Percentiles rank a stretch among this genome's conserved stretches.
Conservation (phyloP, 352 stramenopile species). For the Phytophthora capsici region DNA sequence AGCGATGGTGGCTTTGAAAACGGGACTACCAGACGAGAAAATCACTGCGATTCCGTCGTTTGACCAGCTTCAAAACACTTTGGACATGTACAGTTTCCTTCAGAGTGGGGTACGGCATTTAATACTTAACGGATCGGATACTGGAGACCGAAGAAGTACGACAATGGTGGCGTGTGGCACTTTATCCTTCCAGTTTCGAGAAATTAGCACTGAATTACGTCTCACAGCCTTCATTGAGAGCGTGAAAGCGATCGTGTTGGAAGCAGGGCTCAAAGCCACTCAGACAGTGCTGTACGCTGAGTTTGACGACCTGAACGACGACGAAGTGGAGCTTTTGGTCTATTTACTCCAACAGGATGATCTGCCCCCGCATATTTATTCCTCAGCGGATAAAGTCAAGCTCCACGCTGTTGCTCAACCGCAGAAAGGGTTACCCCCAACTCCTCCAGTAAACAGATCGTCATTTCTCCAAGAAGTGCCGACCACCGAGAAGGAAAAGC, state of each 20-base stretch:
- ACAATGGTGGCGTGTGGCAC: slow-evolving; percentile 59
- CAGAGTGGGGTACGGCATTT: slow-evolving; percentile 48
- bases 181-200: slow-evolving; percentile 62
- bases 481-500: background rate
- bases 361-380: slow-evolving; percentile 52
- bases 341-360: slow-evolving; percentile 55
- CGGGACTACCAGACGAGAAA: slow-evolving; percentile 35
- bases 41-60: slow-evolving; percentile 34
- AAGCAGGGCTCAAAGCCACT: slow-evolving; percentile 52
- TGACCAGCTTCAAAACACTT: slow-evolving; percentile 56
- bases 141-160: slow-evolving; percentile 45
- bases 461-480: slow-evolving; percentile 28
- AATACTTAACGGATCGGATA: slow-evolving; percentile 51
- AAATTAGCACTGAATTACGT: slow-evolving; percentile 42
- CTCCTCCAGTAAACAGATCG: slow-evolving; percentile 2
- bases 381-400: slow-evolving; percentile 54
- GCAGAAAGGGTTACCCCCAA: slow-evolving; percentile 3
- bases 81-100: slow-evolving; percentile 60
- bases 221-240: slow-evolving; percentile 47
- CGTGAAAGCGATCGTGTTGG: slow-evolving; percentile 56
- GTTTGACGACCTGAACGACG: slow-evolving; percentile 50
- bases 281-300: slow-evolving; percentile 65
- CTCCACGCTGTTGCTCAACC: slow-evolving; percentile 57
- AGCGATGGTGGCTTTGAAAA: slow-evolving; percentile 32
- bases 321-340: slow-evolving; percentile 46